Conservation (phyloP, 1,284 basidiomycete species). For the Vanrija sp. region DNA sequence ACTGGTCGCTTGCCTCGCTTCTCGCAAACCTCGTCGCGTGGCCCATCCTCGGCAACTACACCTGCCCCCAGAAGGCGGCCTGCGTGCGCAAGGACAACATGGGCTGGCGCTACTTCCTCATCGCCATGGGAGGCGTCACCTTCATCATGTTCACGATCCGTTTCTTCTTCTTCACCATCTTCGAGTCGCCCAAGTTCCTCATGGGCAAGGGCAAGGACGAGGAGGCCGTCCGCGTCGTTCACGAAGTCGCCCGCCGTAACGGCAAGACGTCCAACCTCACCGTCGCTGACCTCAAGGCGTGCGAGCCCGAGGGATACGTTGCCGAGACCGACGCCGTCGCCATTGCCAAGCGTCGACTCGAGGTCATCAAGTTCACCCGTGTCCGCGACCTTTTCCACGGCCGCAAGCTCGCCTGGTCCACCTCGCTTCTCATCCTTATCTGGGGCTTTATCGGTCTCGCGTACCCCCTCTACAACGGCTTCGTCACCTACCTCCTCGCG, state of each 20-base stretch:
- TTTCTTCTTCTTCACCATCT: constrained; percentile 49
- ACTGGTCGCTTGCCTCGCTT: constrained; percentile 60
- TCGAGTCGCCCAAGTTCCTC: constrained; percentile 55
- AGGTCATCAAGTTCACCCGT: constrained; percentile 52
- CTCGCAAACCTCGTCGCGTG: constrained; percentile 31
- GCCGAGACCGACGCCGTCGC: constrained; percentile 16
- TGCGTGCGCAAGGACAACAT: constrained; percentile 30
- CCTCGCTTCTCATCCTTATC: constrained; percentile 55
- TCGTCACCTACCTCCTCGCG: constrained; percentile 57
- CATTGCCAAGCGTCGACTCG: constrained; percentile 39
- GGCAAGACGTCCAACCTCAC: constrained; percentile 54
- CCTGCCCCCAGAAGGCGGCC: constrained; percentile 11
- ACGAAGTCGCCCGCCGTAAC: constrained; percentile 56
- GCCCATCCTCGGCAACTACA: constrained; percentile 28
- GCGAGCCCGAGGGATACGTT: constrained; percentile 25
- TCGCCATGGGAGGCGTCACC: constrained; percentile 53
- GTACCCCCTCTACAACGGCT: constrained; percentile 55
- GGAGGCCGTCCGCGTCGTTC: constrained; percentile 56
- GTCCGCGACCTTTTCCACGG: constrained; percentile 57
- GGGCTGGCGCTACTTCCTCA: constrained; percentile 56
- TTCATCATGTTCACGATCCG: constrained; percentile 49
- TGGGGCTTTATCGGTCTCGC: constrained; percentile 64
- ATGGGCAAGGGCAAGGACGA: constrained; percentile 59
- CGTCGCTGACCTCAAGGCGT: constrained; percentile 52
- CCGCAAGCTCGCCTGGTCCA: constrained; percentile 55